phyloP scores from a whole-genome alignment of 1,284 basidiomycete genomes.

The Leccinum fallax region DNA sequence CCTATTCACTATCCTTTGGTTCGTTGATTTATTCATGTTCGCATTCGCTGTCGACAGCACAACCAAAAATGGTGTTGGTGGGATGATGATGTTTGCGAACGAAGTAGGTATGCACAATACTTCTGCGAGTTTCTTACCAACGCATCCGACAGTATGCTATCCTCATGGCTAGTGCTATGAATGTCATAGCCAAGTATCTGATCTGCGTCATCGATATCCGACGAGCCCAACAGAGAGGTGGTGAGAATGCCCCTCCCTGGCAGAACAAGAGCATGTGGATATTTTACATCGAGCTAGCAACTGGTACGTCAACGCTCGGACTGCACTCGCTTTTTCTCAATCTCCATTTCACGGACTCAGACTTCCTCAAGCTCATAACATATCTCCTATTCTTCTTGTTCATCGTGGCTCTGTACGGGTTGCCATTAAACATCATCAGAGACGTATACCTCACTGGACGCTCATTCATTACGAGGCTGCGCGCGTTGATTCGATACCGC shows the following conservation, averaged over 20 bases:
- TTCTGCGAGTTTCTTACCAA: slow-evolving; percentile 13
- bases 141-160: slow-evolving; percentile 75
- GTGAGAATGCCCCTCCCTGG: slow-evolving; percentile 91
- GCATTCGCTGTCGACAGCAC: slow-evolving; percentile 79
- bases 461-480: slow-evolving; percentile 85
- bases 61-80: slow-evolving; percentile 77
- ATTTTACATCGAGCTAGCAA: slow-evolving; percentile 93
- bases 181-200: slow-evolving; percentile 84
- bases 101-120: slow-evolving; percentile 58
- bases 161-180: slow-evolving; percentile 79
- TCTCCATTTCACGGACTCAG: slow-evolving; percentile 43
- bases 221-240: slow-evolving; percentile 72
- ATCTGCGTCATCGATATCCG: slow-evolving; percentile 84
- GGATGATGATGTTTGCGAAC: slow-evolving; percentile 93
- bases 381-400: slow-evolving; percentile 94
- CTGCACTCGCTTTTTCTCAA: slow-evolving; percentile 5
- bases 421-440: slow-evolving; percentile 94
- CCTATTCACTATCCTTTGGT: slow-evolving; percentile 71
- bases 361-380: slow-evolving; percentile 90
- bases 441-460: slow-evolving; percentile 96
- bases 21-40: slow-evolving; percentile 74
- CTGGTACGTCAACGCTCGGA: slow-evolving; percentile 56
- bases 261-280: slow-evolving; percentile 97
- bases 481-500: slow-evolving; percentile 89
- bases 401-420: slow-evolving; percentile 92